Base-by-base conservation (phyloP, 129 eudicot genomes). In the Flaveria ramosissima region DNA sequence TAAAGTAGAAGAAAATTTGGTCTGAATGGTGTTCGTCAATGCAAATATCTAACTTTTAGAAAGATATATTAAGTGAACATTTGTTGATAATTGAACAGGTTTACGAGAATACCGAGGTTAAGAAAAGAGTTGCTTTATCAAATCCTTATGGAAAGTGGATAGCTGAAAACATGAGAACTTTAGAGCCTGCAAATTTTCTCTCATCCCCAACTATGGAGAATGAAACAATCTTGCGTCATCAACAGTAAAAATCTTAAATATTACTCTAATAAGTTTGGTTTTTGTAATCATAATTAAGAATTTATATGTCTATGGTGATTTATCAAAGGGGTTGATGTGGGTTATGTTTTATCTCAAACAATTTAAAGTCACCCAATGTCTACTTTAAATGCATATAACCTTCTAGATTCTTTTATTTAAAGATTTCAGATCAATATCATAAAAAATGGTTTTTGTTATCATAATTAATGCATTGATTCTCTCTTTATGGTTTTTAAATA, bases 51-150 rank as follows among this genome's bases (percentile, higher is more conserved):
- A 42, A 68, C 51, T 63, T 47, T 30, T 62, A 21, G 48, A 36
- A 75, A 14, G 45, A 19, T 57, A 39, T 64, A 23, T 42, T 6
- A 63, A 52, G 32, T 62, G 73, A 39, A 70, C 71, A 17, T 68
- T 75, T 67, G 14, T 21, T 82, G 48, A 76, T 62, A 79, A 3
- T 52, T 81, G 55, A 23, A 74, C 88, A 94, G 98, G 99, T 95
- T 61, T 95, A 78, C 75, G 99, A 95, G 80, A 95, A 95, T 82
- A 92, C 99, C 6, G 99, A 95, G 86, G 99, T 95, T 65, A 95
- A 95, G 83, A 95, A 86, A 69, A 85, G 89, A 83, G 94, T 95
- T 72, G 97, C 99, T 55, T 86, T 83, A 62, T 79, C 86, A 9
- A 77, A 79, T 79, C 97, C 97, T 67, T 95, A 91, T 19, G 99